Evolutionary conservation across 805 yeast genomes (phyloP).

Genomic region (Yamadazyma endophytica): DNA sequence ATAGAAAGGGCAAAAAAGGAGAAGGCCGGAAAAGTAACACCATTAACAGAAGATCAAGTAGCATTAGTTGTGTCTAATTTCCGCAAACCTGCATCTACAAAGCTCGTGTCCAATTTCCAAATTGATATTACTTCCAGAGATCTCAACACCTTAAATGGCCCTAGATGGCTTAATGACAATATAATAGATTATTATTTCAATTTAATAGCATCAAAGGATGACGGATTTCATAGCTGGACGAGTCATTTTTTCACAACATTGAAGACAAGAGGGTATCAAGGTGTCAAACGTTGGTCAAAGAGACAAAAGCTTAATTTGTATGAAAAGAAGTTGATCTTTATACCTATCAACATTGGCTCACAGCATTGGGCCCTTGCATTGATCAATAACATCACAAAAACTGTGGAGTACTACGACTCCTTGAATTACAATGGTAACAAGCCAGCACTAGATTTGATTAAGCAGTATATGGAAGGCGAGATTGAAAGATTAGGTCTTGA

Average conservation of each 20-base stretch:
- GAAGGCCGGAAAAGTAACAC: constrained; percentile 7
- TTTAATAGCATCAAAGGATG: constrained; percentile 41
- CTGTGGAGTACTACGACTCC: constrained; percentile 76
- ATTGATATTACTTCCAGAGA: constrained; percentile 68
- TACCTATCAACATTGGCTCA: constrained; percentile 80
- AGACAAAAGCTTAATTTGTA: constrained; percentile 43
- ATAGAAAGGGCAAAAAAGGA: constrained; percentile 13
- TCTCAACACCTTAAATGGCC: constrained; percentile 62
- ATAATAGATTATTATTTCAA: constrained; percentile 79
- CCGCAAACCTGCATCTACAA: constrained; percentile 4
- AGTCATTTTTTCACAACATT: constrained; percentile 84
- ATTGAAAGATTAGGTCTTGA: constrained; percentile 43
- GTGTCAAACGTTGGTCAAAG: constrained; percentile 26
- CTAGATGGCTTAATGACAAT: constrained; percentile 87
- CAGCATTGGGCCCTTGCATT: constrained; percentile 93
- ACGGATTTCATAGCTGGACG: constrained; percentile 64
- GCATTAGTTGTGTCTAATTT: constrained; percentile 11
- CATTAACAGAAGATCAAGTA: constrained; percentile 11
- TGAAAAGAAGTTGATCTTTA: constrained; percentile 60
- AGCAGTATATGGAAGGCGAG: constrained; percentile 66
- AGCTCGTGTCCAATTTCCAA: constrained; percentile 13
- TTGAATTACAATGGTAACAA: constrained; percentile 44
- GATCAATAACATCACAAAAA: constrained; percentile 55
- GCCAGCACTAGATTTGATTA: constrained; percentile 42
- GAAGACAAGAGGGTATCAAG: constrained; percentile 66